A percentile compares a stretch with the other conserved stretches of the same genome.
Evolutionary conservation across 208 protist genomes (phyloP).

Genomic region (Leishmania braziliensis): DNA sequence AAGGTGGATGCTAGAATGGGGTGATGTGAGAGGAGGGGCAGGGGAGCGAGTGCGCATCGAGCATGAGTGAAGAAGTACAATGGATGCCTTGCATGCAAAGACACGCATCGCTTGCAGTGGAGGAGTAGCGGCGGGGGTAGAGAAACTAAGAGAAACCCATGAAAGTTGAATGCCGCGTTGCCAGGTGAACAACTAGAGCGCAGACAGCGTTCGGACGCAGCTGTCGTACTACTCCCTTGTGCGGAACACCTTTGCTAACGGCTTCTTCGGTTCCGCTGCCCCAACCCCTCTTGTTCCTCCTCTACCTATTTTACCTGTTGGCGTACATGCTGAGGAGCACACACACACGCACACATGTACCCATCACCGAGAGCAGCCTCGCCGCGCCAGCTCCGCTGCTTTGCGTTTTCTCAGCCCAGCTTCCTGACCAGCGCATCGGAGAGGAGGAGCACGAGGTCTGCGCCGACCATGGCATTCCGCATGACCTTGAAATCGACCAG

Average conservation of each 20-base stretch:
- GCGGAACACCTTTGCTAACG: neutral
- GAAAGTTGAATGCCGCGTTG: neutral
- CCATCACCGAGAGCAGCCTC: neutral
- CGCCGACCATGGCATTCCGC: constrained; percentile 57
- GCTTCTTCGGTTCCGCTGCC: neutral
- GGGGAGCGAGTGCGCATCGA: neutral
- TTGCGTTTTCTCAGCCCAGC: constrained; percentile 26
- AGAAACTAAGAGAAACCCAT: neutral
- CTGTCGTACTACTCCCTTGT: too few species aligned
- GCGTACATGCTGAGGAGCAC: constrained; percentile 1
- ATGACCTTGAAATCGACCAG: constrained; percentile 77
- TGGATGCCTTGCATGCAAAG: neutral
- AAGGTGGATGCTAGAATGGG: neutral
- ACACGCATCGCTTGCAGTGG: too few species aligned
- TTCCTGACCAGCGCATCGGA: constrained; percentile 50
- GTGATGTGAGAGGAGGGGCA: neutral
- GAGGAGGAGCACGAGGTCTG: constrained; percentile 65
- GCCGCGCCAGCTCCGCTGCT: neutral
- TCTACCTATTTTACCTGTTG: too few species aligned
- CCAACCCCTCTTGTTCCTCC: too few species aligned
- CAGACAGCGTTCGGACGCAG: neutral
- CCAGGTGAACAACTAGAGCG: too few species aligned
- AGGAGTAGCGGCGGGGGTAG: neutral
- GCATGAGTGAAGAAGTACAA: neutral
- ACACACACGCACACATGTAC: neutral